Conservation (phyloP, 108 stramenopile genomes). For the Conticribra weissflogii region DNA sequence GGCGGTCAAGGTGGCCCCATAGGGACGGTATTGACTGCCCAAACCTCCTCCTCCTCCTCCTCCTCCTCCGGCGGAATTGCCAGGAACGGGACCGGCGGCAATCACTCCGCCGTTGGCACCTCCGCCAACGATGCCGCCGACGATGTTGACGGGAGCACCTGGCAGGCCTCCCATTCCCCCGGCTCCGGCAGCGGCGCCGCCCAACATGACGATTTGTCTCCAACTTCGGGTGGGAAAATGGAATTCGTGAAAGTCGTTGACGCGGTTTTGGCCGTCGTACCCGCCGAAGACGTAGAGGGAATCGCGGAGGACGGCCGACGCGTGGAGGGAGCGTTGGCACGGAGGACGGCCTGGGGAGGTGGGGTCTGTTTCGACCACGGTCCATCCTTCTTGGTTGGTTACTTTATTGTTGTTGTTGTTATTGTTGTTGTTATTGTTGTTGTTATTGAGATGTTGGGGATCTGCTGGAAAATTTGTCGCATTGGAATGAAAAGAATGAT, state of each 20-base stretch:
- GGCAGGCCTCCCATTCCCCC: no score
- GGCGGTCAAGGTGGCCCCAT: conserved; percentile 55
- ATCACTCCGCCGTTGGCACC: neutral
- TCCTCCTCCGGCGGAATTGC: neutral
- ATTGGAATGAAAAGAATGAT: neutral
- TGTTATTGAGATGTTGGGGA: neutral
- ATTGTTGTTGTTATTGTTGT: neutral
- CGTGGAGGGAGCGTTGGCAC: conserved; percentile 85
- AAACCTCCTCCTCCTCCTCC: conserved; percentile 46
- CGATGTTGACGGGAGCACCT: no score
- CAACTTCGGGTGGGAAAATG: conserved; percentile 75
- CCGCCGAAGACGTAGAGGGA: conserved; percentile 84
- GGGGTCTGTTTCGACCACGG: conserved; percentile 16
- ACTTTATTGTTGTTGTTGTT: neutral
- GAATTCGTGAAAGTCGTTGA: conserved; percentile 94
- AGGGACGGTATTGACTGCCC: conserved; percentile 48
- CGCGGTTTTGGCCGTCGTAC: conserved; percentile 85
- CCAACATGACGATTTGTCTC: conserved; percentile 45
- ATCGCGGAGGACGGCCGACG: conserved; percentile 72
- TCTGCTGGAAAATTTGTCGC: neutral
- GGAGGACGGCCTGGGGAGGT: conserved; percentile 45
- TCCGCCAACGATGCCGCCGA: conserved; percentile 4
- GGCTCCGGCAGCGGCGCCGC: neutral
- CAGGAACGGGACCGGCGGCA: neutral
- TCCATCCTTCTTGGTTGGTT: conserved; percentile 39